phyloP scores from a whole-genome alignment of 345 rosid genomes.

The Brassica rapa region DNA sequence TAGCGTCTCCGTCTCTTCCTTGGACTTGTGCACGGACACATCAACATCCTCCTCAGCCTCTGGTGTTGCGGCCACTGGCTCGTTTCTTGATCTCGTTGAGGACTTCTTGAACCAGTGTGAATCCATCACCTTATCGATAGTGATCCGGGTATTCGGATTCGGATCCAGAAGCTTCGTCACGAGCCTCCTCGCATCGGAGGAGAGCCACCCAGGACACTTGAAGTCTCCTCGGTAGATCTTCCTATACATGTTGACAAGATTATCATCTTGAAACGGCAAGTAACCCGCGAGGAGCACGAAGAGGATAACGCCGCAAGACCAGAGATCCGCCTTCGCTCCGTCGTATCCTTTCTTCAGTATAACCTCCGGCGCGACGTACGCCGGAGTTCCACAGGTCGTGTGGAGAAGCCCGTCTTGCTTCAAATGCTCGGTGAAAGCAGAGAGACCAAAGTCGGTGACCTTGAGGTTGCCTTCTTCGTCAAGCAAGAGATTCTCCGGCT shows the following conservation, averaged over 20 bases:
- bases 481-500: slow-evolving; percentile 81
- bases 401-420: slow-evolving; percentile 78
- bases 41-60: slow-evolving; percentile 43
- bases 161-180: slow-evolving; percentile 85
- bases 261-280: slow-evolving; percentile 84
- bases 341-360: slow-evolving; percentile 84
- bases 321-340: slow-evolving; percentile 85
- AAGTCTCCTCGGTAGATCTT: slow-evolving; percentile 88
- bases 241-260: slow-evolving; percentile 77
- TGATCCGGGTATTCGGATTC: slow-evolving; percentile 62
- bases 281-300: slow-evolving; percentile 87
- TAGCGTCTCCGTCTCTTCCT: slow-evolving; percentile 58
- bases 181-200: slow-evolving; percentile 72
- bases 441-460: slow-evolving; percentile 86
- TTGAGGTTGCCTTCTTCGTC: slow-evolving; percentile 79
- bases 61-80: not conserved
- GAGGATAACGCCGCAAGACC: slow-evolving; percentile 95
- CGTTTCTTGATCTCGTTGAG: slow-evolving; percentile 38
- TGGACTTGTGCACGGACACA: slow-evolving; percentile 28
- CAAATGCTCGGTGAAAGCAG: slow-evolving; percentile 75
- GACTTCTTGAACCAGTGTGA: slow-evolving; percentile 77
- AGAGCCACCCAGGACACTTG: slow-evolving; percentile 89
- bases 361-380: slow-evolving; percentile 92
- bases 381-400: slow-evolving; percentile 92
- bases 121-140: slow-evolving; percentile 61